These are phyloP conservation scores for Globisporangium apiculatum DNA, from an alignment of 352 stramenopile species.

Conservation along the genomic window DNA sequence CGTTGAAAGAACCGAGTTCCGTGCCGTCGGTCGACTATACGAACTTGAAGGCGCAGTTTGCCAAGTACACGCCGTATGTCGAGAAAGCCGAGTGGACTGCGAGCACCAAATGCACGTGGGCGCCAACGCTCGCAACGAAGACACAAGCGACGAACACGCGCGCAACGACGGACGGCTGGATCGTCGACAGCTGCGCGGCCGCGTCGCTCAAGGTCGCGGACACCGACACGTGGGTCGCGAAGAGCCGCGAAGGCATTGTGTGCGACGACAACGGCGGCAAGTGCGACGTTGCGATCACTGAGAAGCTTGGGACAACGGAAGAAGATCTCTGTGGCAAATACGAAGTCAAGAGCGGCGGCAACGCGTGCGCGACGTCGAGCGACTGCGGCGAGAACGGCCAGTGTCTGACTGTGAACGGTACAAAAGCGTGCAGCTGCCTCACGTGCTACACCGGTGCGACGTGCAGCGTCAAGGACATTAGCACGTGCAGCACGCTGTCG, in stretches of 20 bases:
- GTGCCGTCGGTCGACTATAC: constrained; percentile 58
- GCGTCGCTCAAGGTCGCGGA: constrained; percentile 42
- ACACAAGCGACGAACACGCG: constrained; percentile 50
- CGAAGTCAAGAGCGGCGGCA: constrained; percentile 52
- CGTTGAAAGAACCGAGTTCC: constrained; percentile 48
- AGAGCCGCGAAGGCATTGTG: constrained; percentile 61
- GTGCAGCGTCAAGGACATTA: constrained; percentile 74
- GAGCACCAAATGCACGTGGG: constrained; percentile 58
- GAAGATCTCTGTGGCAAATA: constrained; percentile 72
- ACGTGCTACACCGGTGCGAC: constrained; percentile 70
- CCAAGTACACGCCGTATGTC: constrained; percentile 44
- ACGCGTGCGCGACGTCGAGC: constrained; percentile 48
- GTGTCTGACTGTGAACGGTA: constrained; percentile 53
- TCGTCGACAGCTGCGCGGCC: constrained; percentile 51
- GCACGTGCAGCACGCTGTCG: constrained; percentile 49
- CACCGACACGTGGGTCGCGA: constrained; percentile 64
- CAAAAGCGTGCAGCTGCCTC: constrained; percentile 62
- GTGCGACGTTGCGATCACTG: constrained; percentile 58
- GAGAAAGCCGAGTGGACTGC: constrained; percentile 39
- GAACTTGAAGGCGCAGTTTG: constrained; percentile 67
- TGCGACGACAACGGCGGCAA: constrained; percentile 53
- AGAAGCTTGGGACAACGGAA: constrained; percentile 53
- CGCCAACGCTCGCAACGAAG: constrained; percentile 41
- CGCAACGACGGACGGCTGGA: constrained; percentile 52
- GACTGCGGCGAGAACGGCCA: constrained; percentile 75